Evolutionary conservation across 2,329 filamentous ascomycete species (phyloP).

Genomic region (Cephalotrichum gorgonifer): DNA sequence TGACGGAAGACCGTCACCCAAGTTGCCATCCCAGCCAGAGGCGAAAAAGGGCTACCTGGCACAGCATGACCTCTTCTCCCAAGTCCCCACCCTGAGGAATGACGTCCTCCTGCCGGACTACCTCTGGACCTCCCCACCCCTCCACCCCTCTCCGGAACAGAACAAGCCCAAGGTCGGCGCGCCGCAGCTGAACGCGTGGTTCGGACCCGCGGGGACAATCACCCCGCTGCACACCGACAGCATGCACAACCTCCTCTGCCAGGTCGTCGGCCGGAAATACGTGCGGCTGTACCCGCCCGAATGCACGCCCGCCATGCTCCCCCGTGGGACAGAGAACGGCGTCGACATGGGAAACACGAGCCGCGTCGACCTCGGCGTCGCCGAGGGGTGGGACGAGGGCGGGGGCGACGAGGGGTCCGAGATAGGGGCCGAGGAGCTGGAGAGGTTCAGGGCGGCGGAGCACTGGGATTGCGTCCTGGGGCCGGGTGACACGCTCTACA

Average conservation of each 20-base stretch:
- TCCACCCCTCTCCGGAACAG: constrained; percentile 28
- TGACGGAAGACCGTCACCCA: neutral
- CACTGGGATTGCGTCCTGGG: constrained; percentile 71
- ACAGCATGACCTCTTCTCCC: constrained; percentile 77
- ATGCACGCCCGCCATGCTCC: constrained; percentile 47
- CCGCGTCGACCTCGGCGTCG: constrained; percentile 59
- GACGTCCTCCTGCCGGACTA: constrained; percentile 79
- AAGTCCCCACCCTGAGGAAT: constrained; percentile 64
- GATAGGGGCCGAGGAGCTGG: constrained; percentile 24
- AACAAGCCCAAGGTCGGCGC: constrained; percentile 33
- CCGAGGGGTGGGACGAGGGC: constrained; percentile 51
- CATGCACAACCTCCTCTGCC: constrained; percentile 84
- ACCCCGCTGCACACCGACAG: constrained; percentile 90
- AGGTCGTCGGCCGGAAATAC: constrained; percentile 87
- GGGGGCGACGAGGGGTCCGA: constrained; percentile 8
- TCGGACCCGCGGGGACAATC: constrained; percentile 78
- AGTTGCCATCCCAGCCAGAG: neutral
- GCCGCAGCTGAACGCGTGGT: constrained; percentile 81
- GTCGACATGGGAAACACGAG: constrained; percentile 94
- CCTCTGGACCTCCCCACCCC: constrained; percentile 63
- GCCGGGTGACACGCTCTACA: constrained; percentile 77
- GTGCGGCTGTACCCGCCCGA: constrained; percentile 73
- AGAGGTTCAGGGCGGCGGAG: constrained; percentile 44
- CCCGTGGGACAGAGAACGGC: constrained; percentile 52
- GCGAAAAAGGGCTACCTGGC: constrained; percentile 67